Percentiles rank a stretch among this genome's conserved stretches.
Evolutionary conservation across 164 flowering plant species (phyloP).

Genomic region (Santalum album): DNA sequence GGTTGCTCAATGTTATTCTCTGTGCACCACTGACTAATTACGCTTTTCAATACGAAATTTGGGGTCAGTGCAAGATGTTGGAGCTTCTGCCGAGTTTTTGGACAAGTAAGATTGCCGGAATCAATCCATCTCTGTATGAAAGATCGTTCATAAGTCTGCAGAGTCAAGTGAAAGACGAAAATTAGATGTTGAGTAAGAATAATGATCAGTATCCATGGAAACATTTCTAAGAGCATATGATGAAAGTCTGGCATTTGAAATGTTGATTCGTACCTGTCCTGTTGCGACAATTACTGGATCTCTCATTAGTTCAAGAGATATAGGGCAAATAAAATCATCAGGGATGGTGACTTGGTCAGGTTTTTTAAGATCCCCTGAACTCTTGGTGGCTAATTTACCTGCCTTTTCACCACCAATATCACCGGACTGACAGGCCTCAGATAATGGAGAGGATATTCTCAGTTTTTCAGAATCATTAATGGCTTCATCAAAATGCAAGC

Average conservation of each 20-base stretch:
- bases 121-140: constrained; percentile 95
- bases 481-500: constrained; percentile 20
- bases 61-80: constrained; percentile 62
- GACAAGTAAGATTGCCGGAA: constrained; percentile 74
- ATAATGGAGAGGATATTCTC: constrained; percentile 12
- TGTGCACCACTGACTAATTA: constrained; percentile 72
- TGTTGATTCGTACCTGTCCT: constrained; percentile 61
- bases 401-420: constrained; percentile 15
- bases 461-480: constrained; percentile 22
- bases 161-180: constrained; percentile 4
- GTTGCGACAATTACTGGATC: constrained; percentile 95
- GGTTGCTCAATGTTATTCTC: constrained; percentile 62
- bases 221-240: no score
- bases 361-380: constrained; percentile 37
- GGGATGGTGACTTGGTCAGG: constrained; percentile 47
- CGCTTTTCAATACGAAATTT: constrained; percentile 73
- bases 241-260: constrained; percentile 1
- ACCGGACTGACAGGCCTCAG: constrained; percentile 15
- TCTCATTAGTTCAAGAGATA: constrained; percentile 89
- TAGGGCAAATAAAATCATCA: constrained; percentile 82
- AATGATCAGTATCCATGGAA: no score
- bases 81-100: constrained; percentile 86
- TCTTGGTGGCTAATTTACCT: constrained; percentile 16
- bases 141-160: constrained; percentile 88
- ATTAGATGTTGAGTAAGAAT: no score